Conservation (phyloP, 225 moss, liverwort and hornwort species). For the Marchantia polymorpha region DNA sequence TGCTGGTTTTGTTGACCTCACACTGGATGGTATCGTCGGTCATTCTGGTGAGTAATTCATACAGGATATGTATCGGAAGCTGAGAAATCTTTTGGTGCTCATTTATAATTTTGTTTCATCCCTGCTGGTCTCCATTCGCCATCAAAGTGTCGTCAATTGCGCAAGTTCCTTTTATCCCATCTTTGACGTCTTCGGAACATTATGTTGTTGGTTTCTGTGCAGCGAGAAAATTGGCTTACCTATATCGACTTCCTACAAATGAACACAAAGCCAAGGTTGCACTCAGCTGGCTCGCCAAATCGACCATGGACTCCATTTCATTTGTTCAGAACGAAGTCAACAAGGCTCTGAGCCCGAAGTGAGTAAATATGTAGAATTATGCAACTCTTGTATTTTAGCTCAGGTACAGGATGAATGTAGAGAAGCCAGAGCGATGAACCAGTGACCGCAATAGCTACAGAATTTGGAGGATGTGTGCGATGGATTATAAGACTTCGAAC, state of each 20-base stretch:
- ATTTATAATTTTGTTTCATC: too few species aligned
- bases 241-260: conserved; percentile 84
- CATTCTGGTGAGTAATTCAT: conserved; percentile 62
- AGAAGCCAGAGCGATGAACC: background rate
- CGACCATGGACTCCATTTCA: conserved; percentile 60
- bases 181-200: background rate
- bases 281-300: conserved; percentile 81
- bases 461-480: background rate
- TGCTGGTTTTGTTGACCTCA: conserved; percentile 68
- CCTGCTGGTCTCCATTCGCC: too few species aligned
- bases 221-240: conserved; percentile 94
- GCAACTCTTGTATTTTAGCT: background rate
- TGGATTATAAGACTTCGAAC: background rate
- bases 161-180: too few species aligned
- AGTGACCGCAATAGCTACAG: background rate
- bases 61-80: too few species aligned
- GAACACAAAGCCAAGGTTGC: conserved; percentile 94
- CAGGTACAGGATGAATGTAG: too few species aligned
- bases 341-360: conserved; percentile 29
- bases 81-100: too few species aligned
- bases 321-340: conserved; percentile 57
- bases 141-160: too few species aligned
- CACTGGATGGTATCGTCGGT: conserved; percentile 83
- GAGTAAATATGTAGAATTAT: background rate
- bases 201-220: conserved; percentile 21